phyloP scores from a whole-genome alignment of 805 yeast genomes.

The Debaryomyces prosopidis region DNA sequence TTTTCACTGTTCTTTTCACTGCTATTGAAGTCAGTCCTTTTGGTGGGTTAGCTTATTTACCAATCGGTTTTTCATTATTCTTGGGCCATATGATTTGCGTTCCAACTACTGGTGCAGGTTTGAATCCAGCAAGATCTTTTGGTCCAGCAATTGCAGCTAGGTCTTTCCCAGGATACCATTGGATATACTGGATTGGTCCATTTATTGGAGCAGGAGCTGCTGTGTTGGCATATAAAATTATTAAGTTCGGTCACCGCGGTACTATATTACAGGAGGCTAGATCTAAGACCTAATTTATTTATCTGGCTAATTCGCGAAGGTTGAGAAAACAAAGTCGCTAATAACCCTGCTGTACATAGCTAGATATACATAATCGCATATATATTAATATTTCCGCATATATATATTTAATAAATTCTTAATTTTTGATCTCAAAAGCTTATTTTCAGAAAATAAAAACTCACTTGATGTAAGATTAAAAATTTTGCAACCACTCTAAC shows the following conservation, averaged over 20 bases:
- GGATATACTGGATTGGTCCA: constrained; percentile 95
- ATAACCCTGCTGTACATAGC: too few relatives aligned
- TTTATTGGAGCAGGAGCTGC: constrained; percentile 68
- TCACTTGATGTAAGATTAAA: too few relatives aligned
- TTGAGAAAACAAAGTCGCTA: too few relatives aligned
- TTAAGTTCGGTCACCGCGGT: background rate
- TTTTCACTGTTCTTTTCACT: constrained; percentile 74
- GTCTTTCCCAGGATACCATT: constrained; percentile 78
- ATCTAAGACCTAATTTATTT: too few relatives aligned
- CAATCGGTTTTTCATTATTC: constrained; percentile 79
- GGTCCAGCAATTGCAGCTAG: constrained; percentile 79
- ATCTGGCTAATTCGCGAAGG: too few relatives aligned
- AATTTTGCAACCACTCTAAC: too few relatives aligned
- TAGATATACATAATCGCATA: too few relatives aligned
- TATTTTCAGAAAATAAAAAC: too few relatives aligned
- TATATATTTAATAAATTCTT: too few relatives aligned
- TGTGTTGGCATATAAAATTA: background rate
- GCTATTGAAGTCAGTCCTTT: constrained; percentile 82
- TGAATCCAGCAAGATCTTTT: constrained; percentile 86
- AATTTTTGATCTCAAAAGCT: too few relatives aligned
- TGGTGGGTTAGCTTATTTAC: constrained; percentile 78
- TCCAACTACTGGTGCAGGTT: constrained; percentile 86
- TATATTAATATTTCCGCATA: too few relatives aligned
- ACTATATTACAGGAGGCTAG: too few relatives aligned
- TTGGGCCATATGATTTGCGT: constrained; percentile 80